Percentiles rank a stretch among this genome's conserved stretches.
Evolutionary conservation across 768 basidiomycete genomes (phyloP).

Genomic region (Panus rudis): DNA sequence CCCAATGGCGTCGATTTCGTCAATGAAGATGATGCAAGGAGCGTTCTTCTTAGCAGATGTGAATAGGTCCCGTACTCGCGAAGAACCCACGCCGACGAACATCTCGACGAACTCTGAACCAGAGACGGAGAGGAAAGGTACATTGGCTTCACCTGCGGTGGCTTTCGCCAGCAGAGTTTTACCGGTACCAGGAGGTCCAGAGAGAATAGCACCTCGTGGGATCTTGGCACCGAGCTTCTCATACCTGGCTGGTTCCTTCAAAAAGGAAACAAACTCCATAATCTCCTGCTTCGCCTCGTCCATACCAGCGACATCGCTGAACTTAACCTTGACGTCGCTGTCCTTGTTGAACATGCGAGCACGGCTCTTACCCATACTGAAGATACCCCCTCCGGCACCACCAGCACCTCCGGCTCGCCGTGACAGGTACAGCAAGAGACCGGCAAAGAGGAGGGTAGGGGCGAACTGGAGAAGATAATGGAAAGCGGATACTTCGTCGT

Average conservation of each 20-base stretch:
- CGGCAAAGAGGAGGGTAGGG: conserved; percentile 89
- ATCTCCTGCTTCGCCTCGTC: conserved; percentile 99
- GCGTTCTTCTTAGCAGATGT: conserved; percentile 97
- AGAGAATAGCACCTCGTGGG: conserved; percentile 89
- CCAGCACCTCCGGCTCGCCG: conserved; percentile 56
- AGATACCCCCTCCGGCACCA: conserved; percentile 79
- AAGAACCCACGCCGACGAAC: conserved; percentile 99
- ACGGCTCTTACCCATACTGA: conserved; percentile 92
- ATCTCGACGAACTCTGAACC: conserved; percentile 99
- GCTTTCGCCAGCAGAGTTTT: conserved; percentile 98
- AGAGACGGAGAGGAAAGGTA: conserved; percentile 97
- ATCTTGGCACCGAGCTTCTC: conserved; percentile 98
- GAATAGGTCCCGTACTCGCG: conserved; percentile 94
- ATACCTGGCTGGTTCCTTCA: conserved; percentile 92
- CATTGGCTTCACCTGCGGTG: conserved; percentile 95
- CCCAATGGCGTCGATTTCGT: conserved; percentile 99
- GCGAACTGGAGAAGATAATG: conserved; percentile 84
- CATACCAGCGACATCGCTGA: conserved; percentile 98
- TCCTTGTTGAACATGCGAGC: conserved; percentile 98
- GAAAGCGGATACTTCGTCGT: conserved; percentile 85
- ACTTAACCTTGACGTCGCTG: conserved; percentile 86
- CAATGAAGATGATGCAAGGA: conserved; percentile 97
- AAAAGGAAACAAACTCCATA: conserved; percentile 99
- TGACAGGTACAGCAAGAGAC: conserved; percentile 84
- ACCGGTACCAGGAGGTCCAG: conserved; percentile 95